A percentile compares a stretch with the other conserved stretches of the same genome.
These are phyloP conservation scores for Pseudotsuga menziesii DNA, from an alignment of 75 land plant genomes.

Conservation along the genomic window DNA sequence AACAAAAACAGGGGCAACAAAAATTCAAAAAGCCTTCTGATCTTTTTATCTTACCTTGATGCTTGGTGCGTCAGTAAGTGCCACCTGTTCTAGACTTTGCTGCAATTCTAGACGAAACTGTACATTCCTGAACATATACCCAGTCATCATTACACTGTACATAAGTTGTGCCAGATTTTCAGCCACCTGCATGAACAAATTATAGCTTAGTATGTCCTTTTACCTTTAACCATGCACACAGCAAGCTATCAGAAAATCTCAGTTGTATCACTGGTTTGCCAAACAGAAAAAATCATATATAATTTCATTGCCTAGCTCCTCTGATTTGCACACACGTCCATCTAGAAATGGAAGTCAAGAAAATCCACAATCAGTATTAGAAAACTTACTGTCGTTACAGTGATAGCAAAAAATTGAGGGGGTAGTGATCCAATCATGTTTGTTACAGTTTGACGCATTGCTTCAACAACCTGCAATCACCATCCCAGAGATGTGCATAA, in stretches of 20 bases:
- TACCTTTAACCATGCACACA: not conserved
- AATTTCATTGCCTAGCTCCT: not conserved
- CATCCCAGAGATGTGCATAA: not conserved
- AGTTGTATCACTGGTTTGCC: not conserved
- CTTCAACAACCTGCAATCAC: conserved; percentile 81
- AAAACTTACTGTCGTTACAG: conserved; percentile 77
- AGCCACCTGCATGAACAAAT: conserved; percentile 61
- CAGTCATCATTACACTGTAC: conserved; percentile 99
- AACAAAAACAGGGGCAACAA: not conserved
- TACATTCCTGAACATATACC: conserved; percentile 96
- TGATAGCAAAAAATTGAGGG: conserved; percentile 92
- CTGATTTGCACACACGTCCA: not conserved
- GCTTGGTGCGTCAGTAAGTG: conserved; percentile 60
- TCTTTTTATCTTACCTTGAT: conserved; percentile 16
- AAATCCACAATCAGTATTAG: not conserved
- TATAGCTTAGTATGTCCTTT: conserved; percentile 1
- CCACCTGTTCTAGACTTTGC: conserved; percentile 73
- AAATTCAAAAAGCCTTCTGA: conserved; percentile 1
- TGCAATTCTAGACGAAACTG: conserved; percentile 88
- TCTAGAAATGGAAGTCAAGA: not conserved
- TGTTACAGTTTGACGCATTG: conserved; percentile 97
- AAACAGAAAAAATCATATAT: not conserved
- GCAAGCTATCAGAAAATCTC: not conserved
- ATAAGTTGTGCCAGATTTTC: conserved; percentile 97
- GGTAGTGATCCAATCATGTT: conserved; percentile 99